Base-by-base conservation (phyloP, 1,139 yeast species). In the Diutina catenulata region DNA sequence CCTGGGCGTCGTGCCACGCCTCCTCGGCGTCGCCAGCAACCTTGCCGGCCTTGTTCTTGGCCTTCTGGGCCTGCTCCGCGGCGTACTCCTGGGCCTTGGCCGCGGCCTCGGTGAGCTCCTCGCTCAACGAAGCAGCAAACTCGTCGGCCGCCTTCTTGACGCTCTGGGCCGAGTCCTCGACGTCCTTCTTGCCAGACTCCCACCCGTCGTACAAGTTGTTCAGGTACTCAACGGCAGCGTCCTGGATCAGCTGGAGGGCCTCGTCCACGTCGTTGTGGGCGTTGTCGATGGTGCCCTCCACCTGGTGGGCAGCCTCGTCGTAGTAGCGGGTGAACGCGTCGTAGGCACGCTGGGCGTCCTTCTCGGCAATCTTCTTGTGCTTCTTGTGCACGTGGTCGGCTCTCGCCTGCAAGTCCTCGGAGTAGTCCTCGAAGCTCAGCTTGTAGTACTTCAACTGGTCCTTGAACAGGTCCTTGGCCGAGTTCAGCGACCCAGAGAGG, bases 281-380 rank as follows among this genome's bases (percentile, higher is more conserved):
- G 20, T 53, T 46, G 8, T 47, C 53, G 32, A 49, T 50, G 43
- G 53, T 46, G 13, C 47, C 43, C 22, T 52, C 51, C 18, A 67
- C 49, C 33, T 55, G 48, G 16, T 53, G 57, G 33, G 58, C 49
- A 6, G 68, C 64, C 40, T 54, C 51, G 26, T 68, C 60, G 40
- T 67, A 70, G 48, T 74, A 70, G 44, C 64, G 59, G 48, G 52
- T 54, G 13, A 55, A 60, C 32, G 59, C 51, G 28, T 53, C 35
- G 38, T 48, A 54, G 6, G 54, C 49, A 3, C 46, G 37, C 35
- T 41, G 39, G 26, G 53, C 46, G 40, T 51, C 45, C 38, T 53
- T 51, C 15, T 56, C 57, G 24, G 55, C 51, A 20, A 50, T 42
- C 14, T 55, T 21, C 21, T 39, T 39, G 29, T 41, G 38, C 4